A percentile compares a stretch with the other conserved stretches of the same genome.
phyloP scores from a whole-genome alignment of 768 basidiomycete species.

The Scleroderma citrinum region DNA sequence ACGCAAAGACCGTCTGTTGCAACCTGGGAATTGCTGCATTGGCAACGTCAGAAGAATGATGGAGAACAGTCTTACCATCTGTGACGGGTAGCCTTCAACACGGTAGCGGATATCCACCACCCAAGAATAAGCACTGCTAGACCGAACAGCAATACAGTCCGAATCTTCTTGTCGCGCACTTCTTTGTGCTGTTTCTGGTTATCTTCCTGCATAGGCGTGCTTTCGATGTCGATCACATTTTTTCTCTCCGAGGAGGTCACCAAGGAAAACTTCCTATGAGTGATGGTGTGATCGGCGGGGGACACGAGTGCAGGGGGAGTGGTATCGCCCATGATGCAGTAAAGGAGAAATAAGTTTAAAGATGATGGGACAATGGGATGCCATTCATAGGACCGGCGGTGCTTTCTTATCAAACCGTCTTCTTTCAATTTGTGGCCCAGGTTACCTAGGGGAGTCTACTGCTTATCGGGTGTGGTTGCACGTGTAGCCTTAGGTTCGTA shows the following conservation, averaged over 20 bases:
- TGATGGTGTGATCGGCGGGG: conserved; percentile 1
- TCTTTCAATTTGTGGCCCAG: too few species aligned
- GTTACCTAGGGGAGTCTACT: too few species aligned
- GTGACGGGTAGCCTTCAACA: conserved; percentile 63
- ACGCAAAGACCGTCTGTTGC: conserved; percentile 75
- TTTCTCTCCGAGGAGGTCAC: conserved; percentile 11
- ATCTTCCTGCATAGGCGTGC: neutral
- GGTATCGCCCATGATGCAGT: conserved; percentile 13
- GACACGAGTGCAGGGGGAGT: neutral
- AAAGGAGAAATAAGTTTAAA: neutral
- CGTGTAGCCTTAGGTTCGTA: too few species aligned
- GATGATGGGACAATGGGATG: neutral
- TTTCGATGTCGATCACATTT: conserved; percentile 17
- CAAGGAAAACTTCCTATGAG: conserved; percentile 17
- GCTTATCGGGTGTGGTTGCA: too few species aligned
- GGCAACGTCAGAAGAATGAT: neutral
- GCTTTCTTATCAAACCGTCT: too few species aligned
- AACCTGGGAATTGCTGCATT: conserved; percentile 42
- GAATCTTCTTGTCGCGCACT: conserved; percentile 16
- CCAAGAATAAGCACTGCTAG: conserved; percentile 62
- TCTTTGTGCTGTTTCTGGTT: conserved; percentile 7
- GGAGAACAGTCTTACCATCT: conserved; percentile 49
- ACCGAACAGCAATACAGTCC: conserved; percentile 43
- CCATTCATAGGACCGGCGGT: neutral
- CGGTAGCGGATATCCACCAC: conserved; percentile 81